Evolutionary conservation across 495 filamentous ascomycete species (phyloP), one percentile per base, ranked within the genome.

Genomic region (Pseudevernia furfuracea): DNA sequence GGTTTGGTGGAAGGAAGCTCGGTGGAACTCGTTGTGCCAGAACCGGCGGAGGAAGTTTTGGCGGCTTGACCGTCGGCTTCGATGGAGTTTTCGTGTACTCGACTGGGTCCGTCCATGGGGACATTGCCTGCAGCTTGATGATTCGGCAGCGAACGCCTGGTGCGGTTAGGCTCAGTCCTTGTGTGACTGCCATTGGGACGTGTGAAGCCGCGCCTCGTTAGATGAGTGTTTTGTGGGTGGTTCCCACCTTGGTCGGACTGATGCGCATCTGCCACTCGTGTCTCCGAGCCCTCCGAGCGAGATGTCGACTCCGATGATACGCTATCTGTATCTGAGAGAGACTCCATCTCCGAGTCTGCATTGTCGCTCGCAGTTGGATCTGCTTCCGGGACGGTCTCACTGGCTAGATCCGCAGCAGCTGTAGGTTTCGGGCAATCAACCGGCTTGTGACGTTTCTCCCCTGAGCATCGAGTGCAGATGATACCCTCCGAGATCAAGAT

Each of bases 401-500:
- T 32, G 15, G 17, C 52, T 11, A 34, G 15, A 55, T 55, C 15
- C 30, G 52, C 19, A 34, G 52, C 52, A 34, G 30, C 34, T 34
- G 52, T 3, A 21, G 52, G 15, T 34, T 55, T 55, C 15, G 28
- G 52, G 17, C 52, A 55, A 3, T 55, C 52, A 32, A 34, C 34
- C 19, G 5, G 5, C 52, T 11, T 34, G 52, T 55, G 52, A 34
- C 52, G 52, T 34, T 55, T 55, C 30, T 55, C 52, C 2, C 52
- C 52, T 3, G 28, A 28, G 52, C 52, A 55, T 15, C 52, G 52
- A 55, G 52, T 55, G 7, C 52, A 55, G 28, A 55, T 34, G 14
- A 55, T 55, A 19, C 52, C 52, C 30, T 32, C 52, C 30, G 52
- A 21, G 52, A 55, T 55, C 30, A 55, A 34, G 52, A 55, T 30